Evolutionary conservation across 164 flowering plant genomes (phyloP).

Genomic region (Magnolia changhungtana): DNA sequence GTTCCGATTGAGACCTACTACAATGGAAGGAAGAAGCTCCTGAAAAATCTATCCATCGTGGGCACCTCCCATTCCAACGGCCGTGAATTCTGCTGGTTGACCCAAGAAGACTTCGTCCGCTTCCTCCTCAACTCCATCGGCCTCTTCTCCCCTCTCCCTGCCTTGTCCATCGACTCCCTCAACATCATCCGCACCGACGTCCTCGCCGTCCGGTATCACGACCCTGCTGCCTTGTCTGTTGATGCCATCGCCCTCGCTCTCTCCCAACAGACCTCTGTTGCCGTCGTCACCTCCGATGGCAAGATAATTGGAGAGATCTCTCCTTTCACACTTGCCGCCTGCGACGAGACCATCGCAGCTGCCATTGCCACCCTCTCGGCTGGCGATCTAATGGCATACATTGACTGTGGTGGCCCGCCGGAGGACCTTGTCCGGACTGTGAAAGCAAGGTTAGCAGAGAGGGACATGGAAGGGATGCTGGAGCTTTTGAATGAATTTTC

Average conservation of each 20-base stretch:
- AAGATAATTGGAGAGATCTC: constrained; percentile 80
- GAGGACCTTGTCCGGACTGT: constrained; percentile 54
- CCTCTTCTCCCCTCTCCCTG: constrained; percentile 62
- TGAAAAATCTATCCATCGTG: constrained; percentile 7
- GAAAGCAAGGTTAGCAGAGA: constrained; percentile 46
- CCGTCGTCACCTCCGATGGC: constrained; percentile 59
- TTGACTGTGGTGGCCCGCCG: constrained; percentile 84
- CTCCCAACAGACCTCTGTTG: constrained; percentile 65
- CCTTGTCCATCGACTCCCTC: constrained; percentile 53
- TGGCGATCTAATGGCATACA: constrained; percentile 82
- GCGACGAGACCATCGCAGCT: constrained; percentile 70
- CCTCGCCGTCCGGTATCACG: constrained; percentile 43
- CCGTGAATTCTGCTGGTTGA: constrained; percentile 79
- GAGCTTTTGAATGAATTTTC: constrained; percentile 28
- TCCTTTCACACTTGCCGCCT: constrained; percentile 61
- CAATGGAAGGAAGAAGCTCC: constrained; percentile 33
- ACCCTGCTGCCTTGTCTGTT: constrained; percentile 56
- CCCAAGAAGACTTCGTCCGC: constrained; percentile 75
- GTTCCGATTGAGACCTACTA: constrained; percentile 43
- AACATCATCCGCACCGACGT: constrained; percentile 47
- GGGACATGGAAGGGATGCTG: constrained; percentile 42
- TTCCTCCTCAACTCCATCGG: constrained; percentile 77
- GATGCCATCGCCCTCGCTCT: constrained; percentile 46
- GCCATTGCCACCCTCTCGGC: constrained; percentile 75
- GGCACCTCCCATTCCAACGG: constrained; percentile 41